phyloP scores from a whole-genome alignment of 2,329 filamentous ascomycete genomes.

The Pseudocercospora musae region DNA sequence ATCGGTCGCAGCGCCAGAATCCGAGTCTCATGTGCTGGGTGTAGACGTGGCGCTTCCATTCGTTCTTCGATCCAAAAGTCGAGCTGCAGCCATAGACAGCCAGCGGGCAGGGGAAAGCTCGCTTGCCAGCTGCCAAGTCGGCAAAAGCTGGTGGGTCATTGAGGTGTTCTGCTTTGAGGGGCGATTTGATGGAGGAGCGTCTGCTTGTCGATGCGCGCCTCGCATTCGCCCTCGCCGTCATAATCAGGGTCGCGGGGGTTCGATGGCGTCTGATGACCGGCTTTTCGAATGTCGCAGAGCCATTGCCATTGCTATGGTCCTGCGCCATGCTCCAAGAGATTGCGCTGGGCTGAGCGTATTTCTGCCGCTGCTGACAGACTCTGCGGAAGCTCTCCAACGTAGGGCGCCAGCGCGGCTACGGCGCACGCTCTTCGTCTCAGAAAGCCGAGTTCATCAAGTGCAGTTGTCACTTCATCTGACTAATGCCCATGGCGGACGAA shows the following conservation, averaged over 20 bases:
- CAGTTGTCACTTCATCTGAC: neutral
- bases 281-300: neutral
- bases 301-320: neutral
- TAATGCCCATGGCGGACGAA: neutral
- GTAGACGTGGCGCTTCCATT: conserved; percentile 88
- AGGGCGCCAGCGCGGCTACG: neutral
- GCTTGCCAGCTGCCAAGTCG: neutral
- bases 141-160: neutral
- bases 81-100: conserved; percentile 69
- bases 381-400: neutral
- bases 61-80: conserved; percentile 79
- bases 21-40: conserved; percentile 74
- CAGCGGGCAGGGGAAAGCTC: conserved; percentile 72
- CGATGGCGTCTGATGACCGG: conserved; percentile 1
- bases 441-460: neutral
- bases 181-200: neutral
- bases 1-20: conserved; percentile 73
- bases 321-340: neutral
- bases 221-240: neutral
- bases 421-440: neutral
- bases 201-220: neutral
- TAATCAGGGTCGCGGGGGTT: neutral
- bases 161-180: neutral
- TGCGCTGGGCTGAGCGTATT: neutral
- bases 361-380: neutral